A percentile compares a stretch with the other conserved stretches of the same genome.
Evolutionary conservation across 228 moss, liverwort and hornwort species (phyloP).

Genomic region (Sphagnum magellanicum): DNA sequence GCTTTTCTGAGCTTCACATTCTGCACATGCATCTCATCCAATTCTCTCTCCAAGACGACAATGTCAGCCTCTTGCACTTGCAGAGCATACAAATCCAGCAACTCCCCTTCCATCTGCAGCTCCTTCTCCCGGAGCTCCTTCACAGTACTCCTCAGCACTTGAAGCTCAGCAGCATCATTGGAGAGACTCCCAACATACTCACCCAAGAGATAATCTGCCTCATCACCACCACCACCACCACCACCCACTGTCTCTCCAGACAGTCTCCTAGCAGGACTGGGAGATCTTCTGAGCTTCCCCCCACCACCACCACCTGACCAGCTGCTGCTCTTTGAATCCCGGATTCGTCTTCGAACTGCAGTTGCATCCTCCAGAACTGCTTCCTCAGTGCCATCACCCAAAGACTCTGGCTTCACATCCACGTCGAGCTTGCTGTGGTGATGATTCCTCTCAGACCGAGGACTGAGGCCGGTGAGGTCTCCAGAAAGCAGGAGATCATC

Average conservation of each 20-base stretch:
- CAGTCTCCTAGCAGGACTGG: conserved; percentile 21
- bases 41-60: conserved; percentile 52
- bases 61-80: conserved; percentile 66
- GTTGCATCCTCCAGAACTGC: conserved; percentile 58
- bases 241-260: conserved; percentile 17
- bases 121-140: conserved; percentile 71
- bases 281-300: not conserved
- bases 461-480: conserved; percentile 16
- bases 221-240: conserved; percentile 29
- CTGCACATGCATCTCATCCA: conserved; percentile 39
- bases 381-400: not conserved
- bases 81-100: conserved; percentile 68
- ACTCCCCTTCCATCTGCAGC: conserved; percentile 60
- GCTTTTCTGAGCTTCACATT: conserved; percentile 9
- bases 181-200: conserved; percentile 75
- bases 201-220: conserved; percentile 54
- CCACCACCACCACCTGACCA: conserved; percentile 11
- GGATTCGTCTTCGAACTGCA: conserved; percentile 11
- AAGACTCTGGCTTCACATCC: not conserved
- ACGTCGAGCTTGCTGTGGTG: conserved; percentile 3
- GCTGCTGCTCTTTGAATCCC: not conserved
- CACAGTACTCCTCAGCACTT: conserved; percentile 52
- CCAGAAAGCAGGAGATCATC: conserved; percentile 44
- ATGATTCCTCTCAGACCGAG: conserved; percentile 26
- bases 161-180: conserved; percentile 71